Evolutionary conservation across 1,284 basidiomycete genomes (phyloP).

Genomic region (Sphagnurus paluster): DNA sequence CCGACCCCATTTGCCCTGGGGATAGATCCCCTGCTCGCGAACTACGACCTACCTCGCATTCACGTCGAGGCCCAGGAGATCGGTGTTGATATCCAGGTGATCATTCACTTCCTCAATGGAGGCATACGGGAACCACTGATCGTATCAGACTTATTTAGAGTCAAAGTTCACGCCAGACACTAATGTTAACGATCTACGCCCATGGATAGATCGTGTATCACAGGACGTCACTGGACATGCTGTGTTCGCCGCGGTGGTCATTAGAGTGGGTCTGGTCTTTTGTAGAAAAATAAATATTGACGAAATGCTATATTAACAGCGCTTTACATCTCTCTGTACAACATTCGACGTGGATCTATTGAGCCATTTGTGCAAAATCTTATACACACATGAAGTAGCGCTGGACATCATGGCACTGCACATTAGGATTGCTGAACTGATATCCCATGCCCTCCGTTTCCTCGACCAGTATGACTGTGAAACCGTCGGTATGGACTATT

Average conservation of each 20-base stretch:
- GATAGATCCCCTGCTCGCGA: slow-evolving; percentile 50
- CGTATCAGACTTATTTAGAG: slow-evolving; percentile 55
- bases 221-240: slow-evolving; percentile 61
- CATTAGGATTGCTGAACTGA: slow-evolving; percentile 57
- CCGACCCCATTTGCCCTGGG: slow-evolving; percentile 50
- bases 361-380: slow-evolving; percentile 62
- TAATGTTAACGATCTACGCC: slow-evolving; percentile 47
- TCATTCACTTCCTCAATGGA: slow-evolving; percentile 13
- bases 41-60: slow-evolving; percentile 48
- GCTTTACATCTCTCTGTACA: slow-evolving; percentile 49
- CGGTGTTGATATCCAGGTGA: slow-evolving; percentile 54
- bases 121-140: slow-evolving; percentile 1
- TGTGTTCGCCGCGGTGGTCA: slow-evolving; percentile 54
- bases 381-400: slow-evolving; percentile 55
- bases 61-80: slow-evolving; percentile 58
- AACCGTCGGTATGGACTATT: slow-evolving; percentile 59
- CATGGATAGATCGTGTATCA: slow-evolving; percentile 58
- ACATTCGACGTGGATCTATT: slow-evolving; percentile 65
- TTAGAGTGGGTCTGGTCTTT: slow-evolving; percentile 45
- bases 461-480: slow-evolving; percentile 76
- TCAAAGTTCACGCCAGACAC: slow-evolving; percentile 58
- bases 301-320: slow-evolving; percentile 36
- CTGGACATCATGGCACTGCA: slow-evolving; percentile 76
- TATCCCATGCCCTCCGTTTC: slow-evolving; percentile 61
- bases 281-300: not conserved